A percentile compares a stretch with the other conserved stretches of the same genome.
Conservation (phyloP, 1,139 yeast species). For the Candida pseudocylindracea region DNA sequence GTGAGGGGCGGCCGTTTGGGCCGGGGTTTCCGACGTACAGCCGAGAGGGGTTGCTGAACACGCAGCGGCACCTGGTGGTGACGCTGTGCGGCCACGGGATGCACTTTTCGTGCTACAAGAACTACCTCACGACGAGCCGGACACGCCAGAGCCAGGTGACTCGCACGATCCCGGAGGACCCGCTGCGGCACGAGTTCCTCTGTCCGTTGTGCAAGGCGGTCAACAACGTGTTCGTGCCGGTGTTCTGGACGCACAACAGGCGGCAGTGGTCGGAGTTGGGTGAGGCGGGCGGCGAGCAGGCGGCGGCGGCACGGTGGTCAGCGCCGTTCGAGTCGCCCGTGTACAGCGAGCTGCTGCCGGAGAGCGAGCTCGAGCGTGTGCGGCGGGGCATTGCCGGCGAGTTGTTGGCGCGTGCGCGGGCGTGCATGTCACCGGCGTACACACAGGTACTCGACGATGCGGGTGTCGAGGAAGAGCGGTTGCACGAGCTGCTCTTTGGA, state of each 20-base stretch:
- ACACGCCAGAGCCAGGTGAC: conserved; percentile 52
- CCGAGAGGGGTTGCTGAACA: conserved; percentile 3
- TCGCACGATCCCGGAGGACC: conserved; percentile 59
- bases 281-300: too few species aligned
- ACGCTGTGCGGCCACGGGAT: conserved; percentile 90
- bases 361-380: too few species aligned
- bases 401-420: neutral
- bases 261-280: conserved; percentile 6
- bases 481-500: too few species aligned
- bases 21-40: conserved; percentile 40
- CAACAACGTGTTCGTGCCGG: conserved; percentile 67
- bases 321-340: too few species aligned
- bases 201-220: conserved; percentile 87
- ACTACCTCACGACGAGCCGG: conserved; percentile 30
- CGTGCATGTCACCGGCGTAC: neutral
- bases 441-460: too few species aligned
- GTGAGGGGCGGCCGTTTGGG: conserved; percentile 27
- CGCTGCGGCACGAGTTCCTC: conserved; percentile 47
- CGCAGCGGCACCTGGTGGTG: conserved; percentile 29
- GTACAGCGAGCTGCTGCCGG: too few species aligned
- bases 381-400: too few species aligned
- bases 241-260: conserved; percentile 24
- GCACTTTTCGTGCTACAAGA: conserved; percentile 60
- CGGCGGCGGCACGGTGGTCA: too few species aligned
- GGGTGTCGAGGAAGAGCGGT: too few species aligned